These are phyloP conservation scores for Blastobotrys arbuscula DNA, from an alignment of 1,139 yeast genomes.

Conservation along the genomic window DNA sequence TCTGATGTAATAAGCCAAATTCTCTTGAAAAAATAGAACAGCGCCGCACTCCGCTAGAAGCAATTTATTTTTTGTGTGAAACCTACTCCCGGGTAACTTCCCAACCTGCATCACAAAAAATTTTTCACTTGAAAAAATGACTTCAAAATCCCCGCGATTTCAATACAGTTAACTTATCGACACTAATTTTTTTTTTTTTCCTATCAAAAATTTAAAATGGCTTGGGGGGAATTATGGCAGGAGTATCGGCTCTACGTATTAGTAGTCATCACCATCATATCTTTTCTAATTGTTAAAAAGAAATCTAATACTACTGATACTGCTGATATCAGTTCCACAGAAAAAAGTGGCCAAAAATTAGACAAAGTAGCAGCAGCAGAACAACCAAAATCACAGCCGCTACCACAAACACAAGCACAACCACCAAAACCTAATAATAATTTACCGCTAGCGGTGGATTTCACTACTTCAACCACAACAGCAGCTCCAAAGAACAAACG, in stretches of 20 bases:
- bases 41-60: too few relatives aligned
- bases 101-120: too few relatives aligned
- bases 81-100: too few relatives aligned
- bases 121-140: too few relatives aligned
- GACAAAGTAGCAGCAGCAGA: background rate
- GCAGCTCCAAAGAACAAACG: slow-evolving; percentile 14
- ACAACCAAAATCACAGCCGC: slow-evolving; percentile 1
- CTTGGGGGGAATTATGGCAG: slow-evolving; percentile 17
- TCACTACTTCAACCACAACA: slow-evolving; percentile 33
- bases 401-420: background rate
- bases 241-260: slow-evolving; percentile 14
- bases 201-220: background rate
- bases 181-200: too few relatives aligned
- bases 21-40: too few relatives aligned
- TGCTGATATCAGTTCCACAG: background rate
- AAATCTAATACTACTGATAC: too few relatives aligned
- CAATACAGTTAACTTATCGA: too few relatives aligned
- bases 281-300: background rate
- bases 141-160: too few relatives aligned
- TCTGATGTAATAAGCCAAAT: too few relatives aligned
- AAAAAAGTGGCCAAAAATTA: background rate
- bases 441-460: slow-evolving; percentile 34
- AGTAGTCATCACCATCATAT: slow-evolving; percentile 9
- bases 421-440: slow-evolving; percentile 1
- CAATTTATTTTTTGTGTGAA: too few relatives aligned